phyloP scores from a whole-genome alignment of 129 eudicot genomes.

The Flaveria bidentis region DNA sequence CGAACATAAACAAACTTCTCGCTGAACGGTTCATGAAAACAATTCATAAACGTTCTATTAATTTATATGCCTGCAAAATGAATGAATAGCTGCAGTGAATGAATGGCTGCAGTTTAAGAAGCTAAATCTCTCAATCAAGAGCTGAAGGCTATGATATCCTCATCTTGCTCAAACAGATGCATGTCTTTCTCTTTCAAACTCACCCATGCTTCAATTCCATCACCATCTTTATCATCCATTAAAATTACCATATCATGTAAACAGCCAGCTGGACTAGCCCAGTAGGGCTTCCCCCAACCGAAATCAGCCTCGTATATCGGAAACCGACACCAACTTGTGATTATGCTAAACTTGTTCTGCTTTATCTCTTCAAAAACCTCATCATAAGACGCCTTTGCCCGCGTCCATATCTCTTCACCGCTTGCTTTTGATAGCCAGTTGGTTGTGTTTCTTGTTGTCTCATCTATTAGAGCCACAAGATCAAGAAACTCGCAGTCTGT shows the following conservation, averaged over 20 bases:
- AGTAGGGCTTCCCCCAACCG: slow-evolving; percentile 41
- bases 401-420: slow-evolving; percentile 32
- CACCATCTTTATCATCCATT: slow-evolving; percentile 34
- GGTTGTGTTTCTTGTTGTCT: slow-evolving; percentile 27
- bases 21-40: no score
- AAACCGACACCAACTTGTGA: slow-evolving; percentile 38
- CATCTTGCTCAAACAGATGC: slow-evolving; percentile 31
- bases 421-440: slow-evolving; percentile 12
- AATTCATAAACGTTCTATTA: no score
- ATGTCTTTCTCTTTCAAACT: slow-evolving; percentile 36
- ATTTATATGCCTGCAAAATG: background rate
- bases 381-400: slow-evolving; percentile 11
- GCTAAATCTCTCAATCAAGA: slow-evolving; percentile 4
- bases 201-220: slow-evolving; percentile 40
- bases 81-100: background rate
- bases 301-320: slow-evolving; percentile 36
- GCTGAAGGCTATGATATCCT: slow-evolving; percentile 20
- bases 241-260: slow-evolving; percentile 8
- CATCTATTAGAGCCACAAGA: slow-evolving; percentile 27
- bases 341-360: slow-evolving; percentile 26
- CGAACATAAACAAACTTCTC: no score
- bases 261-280: slow-evolving; percentile 14
- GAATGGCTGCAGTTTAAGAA: background rate
- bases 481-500: slow-evolving; percentile 1
- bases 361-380: slow-evolving; percentile 30